Evolutionary conservation across 2,329 filamentous ascomycete species (phyloP), one percentile per base, ranked within the genome.

Genomic region (Sclerotinia spermophila): DNA sequence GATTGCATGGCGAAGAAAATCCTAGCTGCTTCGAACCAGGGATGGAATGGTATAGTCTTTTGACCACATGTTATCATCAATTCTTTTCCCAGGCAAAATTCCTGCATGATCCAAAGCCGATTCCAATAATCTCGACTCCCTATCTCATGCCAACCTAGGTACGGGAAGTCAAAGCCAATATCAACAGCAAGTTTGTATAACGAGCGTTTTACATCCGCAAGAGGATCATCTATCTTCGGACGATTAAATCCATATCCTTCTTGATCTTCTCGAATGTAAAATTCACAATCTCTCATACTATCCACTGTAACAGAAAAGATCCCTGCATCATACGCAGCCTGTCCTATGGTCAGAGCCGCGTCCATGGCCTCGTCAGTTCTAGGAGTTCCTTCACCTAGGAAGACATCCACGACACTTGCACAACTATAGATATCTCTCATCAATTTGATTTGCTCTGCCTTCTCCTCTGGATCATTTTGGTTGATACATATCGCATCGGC

Each of bases 401-500:
- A 73, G 3, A 64, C 53, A 40, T 72, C 61, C 11, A 73, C 71
- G 13, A 48, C 24, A 19, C 21, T 56, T 17, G 72, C 72, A 33
- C 17, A 48, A 45, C 59, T 65, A 17, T 72, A 73, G 53, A 73
- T 73, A 11, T 68, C 48, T 19, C 33, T 42, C 71, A 73, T 73
- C n/a, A 67, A 21, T 48, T 60, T 58, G 30, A 73, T 68, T 62
- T 73, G 71, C 38, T 58, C 55, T n/a, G 35, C 48, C 30, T 69
- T 71, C 45, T 73, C 72, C 33, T 69, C 66, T 2, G 53, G 30
- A 42, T 71, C 55, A 5, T 70, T n/a, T 58, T 73, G 72, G 35
- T 73, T 72, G 68, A 73, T 73, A 56, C 72, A 73, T 48, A 73
- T 56, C 27, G 72, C 72, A 62, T 72, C 71, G 35, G 70, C 40